phyloP scores from a whole-genome alignment of 371 early-diverging fungal genomes.

The Mortierella sp. region DNA sequence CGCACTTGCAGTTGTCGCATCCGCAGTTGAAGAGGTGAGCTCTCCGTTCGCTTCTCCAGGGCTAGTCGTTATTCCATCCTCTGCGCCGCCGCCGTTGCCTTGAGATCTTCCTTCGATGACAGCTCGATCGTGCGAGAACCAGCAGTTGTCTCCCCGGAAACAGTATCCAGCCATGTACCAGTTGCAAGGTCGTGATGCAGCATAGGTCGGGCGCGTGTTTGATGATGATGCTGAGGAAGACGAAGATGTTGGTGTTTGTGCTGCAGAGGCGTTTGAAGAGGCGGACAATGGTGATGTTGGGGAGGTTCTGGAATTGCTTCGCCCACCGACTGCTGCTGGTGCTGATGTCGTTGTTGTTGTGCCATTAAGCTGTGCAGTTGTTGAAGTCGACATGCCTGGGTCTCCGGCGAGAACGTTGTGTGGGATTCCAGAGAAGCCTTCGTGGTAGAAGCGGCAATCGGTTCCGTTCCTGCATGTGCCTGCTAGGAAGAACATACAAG shows the following conservation, averaged over 20 bases:
- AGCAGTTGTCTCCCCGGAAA: slow-evolving; percentile 48
- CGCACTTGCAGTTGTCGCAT: background rate
- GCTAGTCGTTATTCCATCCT: slow-evolving; percentile 10
- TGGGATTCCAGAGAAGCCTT: slow-evolving; percentile 33
- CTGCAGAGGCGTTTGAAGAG: background rate
- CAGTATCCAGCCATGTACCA: slow-evolving; percentile 57
- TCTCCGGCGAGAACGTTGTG: background rate
- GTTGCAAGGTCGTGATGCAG: slow-evolving; percentile 28
- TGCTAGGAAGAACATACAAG: slow-evolving; percentile 42
- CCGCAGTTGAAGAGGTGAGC: background rate
- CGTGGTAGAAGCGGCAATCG: slow-evolving; percentile 40
- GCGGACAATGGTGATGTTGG: background rate
- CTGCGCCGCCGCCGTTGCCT: slow-evolving; percentile 12
- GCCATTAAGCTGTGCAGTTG: background rate
- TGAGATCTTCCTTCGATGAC: slow-evolving; percentile 6
- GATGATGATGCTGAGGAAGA: slow-evolving; percentile 15
- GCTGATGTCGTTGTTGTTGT: background rate
- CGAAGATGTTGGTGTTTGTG: background rate
- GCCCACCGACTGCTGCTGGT: background rate
- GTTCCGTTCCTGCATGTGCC: slow-evolving; percentile 52
- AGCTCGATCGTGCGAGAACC: slow-evolving; percentile 53
- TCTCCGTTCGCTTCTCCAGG: too few species aligned
- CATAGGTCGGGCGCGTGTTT: slow-evolving; percentile 22
- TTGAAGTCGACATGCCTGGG: background rate
- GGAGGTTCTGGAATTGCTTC: background rate